Evolutionary conservation across 1,139 yeast genomes (phyloP), one percentile per base, ranked within the genome.

Genomic region (Debaryomyces sp.): DNA sequence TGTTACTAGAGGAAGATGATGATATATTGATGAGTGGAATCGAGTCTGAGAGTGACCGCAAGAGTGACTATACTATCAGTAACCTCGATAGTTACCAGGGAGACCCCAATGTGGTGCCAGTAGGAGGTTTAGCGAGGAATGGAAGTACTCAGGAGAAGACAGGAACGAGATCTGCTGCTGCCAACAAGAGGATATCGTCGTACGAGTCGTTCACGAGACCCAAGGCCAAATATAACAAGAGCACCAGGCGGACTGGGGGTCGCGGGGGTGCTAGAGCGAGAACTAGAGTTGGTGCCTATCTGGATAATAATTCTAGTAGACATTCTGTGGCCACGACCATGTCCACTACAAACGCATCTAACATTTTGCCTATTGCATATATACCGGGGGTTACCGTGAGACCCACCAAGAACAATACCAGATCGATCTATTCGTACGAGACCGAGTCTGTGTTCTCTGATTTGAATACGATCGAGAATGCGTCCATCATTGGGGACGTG

Each of bases 381-480:
- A 89, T 91, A 51, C 97, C 97, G 0, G 97, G 97, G 35, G 97
- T 90, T 35, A 87, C 90, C 1, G 84, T 84, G n/a, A 72, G 85
- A 24, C 81, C 81, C 34, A 68, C 80, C 39, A 67, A 73, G 57
- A 66, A 80, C 67, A 66, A 76, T 57, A 71, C 82, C 57, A 61
- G 76, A 43, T 71, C 77, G 38, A 70, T 79, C 21, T 79, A 77
- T 58, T 78, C 82, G 18, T 75, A 71, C 54, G 81, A 77, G 46
- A 64, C 75, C 29, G 84, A 80, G 45, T 77, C 82, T 41, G 71
- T 78, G 35, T 78, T 80, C 57, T 76, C 82, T 39, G 85, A 80
- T 57, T 63, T 75, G 55, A 71, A 74, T 49, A 74, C 80, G 13
- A 69, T 81, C 43, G 85, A 81, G 53, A 75, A 78, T 55, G 85